Evolutionary conservation across 2,329 filamentous ascomycete species (phyloP).

Genomic region (Samsoniella hepiali): DNA sequence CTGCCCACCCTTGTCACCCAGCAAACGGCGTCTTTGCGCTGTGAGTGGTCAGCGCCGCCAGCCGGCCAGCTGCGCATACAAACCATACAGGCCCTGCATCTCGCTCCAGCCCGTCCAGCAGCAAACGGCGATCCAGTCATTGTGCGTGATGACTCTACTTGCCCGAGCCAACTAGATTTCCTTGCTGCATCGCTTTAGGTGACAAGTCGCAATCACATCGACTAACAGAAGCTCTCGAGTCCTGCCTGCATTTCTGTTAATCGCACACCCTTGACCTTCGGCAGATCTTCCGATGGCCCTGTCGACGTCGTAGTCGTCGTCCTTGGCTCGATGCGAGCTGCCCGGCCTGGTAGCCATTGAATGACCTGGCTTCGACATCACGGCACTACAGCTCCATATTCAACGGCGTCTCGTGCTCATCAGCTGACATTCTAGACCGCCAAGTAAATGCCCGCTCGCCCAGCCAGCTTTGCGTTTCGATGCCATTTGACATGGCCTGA

Average conservation of each 20-base stretch:
- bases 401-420: not conserved
- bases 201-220: not conserved
- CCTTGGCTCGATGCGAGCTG: not conserved
- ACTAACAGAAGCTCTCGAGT: not conserved
- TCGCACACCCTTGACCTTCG: not conserved
- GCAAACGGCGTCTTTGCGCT: not conserved
- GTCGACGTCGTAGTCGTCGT: not conserved
- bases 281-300: not conserved
- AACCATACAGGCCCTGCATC: conserved; percentile 12
- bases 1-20: not conserved
- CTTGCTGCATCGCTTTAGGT: not conserved
- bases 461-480: not conserved
- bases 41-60: conserved; percentile 1
- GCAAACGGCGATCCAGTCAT: not conserved
- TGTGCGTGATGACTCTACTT: not conserved
- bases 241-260: not conserved
- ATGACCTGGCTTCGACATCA: not conserved
- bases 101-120: not conserved
- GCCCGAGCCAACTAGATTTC: conserved; percentile 7
- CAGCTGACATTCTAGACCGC: not conserved
- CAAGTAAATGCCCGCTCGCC: not conserved
- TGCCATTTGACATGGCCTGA: not conserved
- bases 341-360: not conserved
- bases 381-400: not conserved
- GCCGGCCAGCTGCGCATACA: not conserved